Conservation (phyloP, 768 basidiomycete genomes). For the Coprinopsis strossmayeri region DNA sequence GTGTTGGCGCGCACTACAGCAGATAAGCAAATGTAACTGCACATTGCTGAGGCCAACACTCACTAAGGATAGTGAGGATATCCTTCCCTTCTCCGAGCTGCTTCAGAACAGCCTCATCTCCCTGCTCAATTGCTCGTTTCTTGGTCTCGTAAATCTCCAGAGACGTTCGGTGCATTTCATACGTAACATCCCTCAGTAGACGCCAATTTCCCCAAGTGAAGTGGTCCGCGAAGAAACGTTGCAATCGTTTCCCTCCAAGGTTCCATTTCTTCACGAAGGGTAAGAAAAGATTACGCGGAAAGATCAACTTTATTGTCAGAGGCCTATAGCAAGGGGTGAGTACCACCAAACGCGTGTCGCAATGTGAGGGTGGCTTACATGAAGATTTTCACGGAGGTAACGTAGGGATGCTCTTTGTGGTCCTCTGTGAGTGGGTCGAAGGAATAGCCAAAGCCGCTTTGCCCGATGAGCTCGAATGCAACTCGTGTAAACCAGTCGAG, state of each 20-base stretch:
- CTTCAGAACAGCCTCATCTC: conserved; percentile 24
- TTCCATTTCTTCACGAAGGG: conserved; percentile 2
- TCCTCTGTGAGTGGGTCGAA: conserved; percentile 31
- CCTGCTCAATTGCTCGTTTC: conserved; percentile 24
- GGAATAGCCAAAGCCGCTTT: conserved; percentile 36
- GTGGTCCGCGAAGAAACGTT: conserved; percentile 24
- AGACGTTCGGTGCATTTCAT: conserved; percentile 27
- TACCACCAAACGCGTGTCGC: not conserved
- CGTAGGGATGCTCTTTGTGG: conserved; percentile 22
- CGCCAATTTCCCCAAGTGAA: too few relatives aligned
- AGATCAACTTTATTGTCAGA: conserved; percentile 13
- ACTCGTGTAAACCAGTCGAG: conserved; percentile 31
- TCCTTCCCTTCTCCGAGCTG: conserved; percentile 34
- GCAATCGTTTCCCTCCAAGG: conserved; percentile 16
- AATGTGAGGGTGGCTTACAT: conserved; percentile 17
- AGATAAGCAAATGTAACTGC: not conserved
- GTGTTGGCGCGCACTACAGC: conserved; percentile 34
- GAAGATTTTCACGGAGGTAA: conserved; percentile 22
- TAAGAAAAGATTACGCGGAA: conserved; percentile 4
- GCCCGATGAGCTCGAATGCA: conserved; percentile 43
- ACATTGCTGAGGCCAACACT: conserved; percentile 6
- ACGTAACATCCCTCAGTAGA: conserved; percentile 17
- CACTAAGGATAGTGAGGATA: conserved; percentile 36
- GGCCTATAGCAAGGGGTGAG: not conserved
- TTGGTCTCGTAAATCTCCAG: conserved; percentile 27